Evolutionary conservation across 2,329 filamentous ascomycete genomes (phyloP).

Genomic region (Aureobasidium subglaciale): DNA sequence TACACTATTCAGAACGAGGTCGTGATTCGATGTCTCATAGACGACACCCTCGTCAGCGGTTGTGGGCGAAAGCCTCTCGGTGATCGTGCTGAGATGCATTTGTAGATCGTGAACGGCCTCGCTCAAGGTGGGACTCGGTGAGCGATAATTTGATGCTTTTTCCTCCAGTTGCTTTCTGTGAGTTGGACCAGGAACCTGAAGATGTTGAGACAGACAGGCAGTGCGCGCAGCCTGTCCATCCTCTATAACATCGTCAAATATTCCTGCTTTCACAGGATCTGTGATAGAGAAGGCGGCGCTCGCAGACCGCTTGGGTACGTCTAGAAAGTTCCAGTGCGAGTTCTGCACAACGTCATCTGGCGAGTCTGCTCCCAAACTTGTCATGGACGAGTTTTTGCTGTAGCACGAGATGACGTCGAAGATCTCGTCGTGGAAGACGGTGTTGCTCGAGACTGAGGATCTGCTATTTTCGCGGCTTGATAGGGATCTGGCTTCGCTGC

Average conservation of each 20-base stretch:
- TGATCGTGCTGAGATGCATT: conserved; percentile 22
- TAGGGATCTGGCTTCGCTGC: neutral
- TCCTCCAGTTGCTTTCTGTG: too few relatives aligned
- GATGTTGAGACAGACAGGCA: neutral
- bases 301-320: conserved; percentile 19
- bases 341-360: conserved; percentile 19
- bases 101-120: conserved; percentile 37
- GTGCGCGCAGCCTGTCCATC: conserved; percentile 16
- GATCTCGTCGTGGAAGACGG: neutral
- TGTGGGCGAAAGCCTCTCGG: conserved; percentile 19
- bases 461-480: conserved; percentile 15
- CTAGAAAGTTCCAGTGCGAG: conserved; percentile 8
- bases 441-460: conserved; percentile 30
- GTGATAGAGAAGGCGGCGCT: conserved; percentile 20
- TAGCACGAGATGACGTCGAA: conserved; percentile 29
- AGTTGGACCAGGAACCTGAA: neutral
- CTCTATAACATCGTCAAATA: conserved; percentile 20
- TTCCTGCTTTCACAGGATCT: conserved; percentile 24
- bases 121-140: conserved; percentile 39
- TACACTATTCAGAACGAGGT: conserved; percentile 20
- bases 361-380: conserved; percentile 30
- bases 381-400: conserved; percentile 34
- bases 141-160: neutral
- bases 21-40: conserved; percentile 21
- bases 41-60: conserved; percentile 13